Evolutionary conservation across 106 monocot genomes (phyloP), one percentile per base, ranked within the genome.

Genomic region (Allium sativum): DNA sequence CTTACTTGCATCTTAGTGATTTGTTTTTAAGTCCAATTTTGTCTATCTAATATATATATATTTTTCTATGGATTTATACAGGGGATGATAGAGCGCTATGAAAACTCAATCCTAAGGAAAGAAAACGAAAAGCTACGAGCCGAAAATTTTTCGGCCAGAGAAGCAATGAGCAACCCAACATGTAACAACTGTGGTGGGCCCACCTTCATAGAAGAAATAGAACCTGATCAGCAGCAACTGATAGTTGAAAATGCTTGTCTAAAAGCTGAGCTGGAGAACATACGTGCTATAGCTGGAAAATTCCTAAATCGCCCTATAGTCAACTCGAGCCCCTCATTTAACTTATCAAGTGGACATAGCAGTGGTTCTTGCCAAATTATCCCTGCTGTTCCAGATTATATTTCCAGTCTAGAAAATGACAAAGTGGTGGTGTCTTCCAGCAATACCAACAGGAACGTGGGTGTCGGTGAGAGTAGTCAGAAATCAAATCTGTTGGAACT

Each of bases 101-200:
- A 71, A 59, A 88, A 88, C 75, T 51, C 75, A 0, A 71, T 88
- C 19, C 72, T 88, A 12, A 56, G 67, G 64, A 74, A 77, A 18
- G 83, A 88, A 66, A 88, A 88, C 70, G 88, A 88, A 53, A 79
- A 73, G 70, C 75, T 88, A 52, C 50, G 71, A 31, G 53, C 70
- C 7, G 88, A 88, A 70, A 88, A 83, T 70, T 59, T 83, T 56
- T 51, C 63, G 2, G 75, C 81, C 52, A 43, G 73, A n/a, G 88
- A 80, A 16, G 72, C 77, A 1, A 75, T 83, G 70, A 53, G 83
- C 50, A 83, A 83, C 73, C 80, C 80, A 0, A 62, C 71, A 13
- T 88, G 88, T 78, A 64, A 45, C 40, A 76, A 53, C 67, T 88
- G 88, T 56, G 88, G 80, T 4, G 70, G 80, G 13, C 77, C 83